Evolutionary conservation across 2,329 filamentous ascomycete genomes (phyloP), one percentile per base, ranked within the genome.

Genomic region (Beauveria varroae): DNA sequence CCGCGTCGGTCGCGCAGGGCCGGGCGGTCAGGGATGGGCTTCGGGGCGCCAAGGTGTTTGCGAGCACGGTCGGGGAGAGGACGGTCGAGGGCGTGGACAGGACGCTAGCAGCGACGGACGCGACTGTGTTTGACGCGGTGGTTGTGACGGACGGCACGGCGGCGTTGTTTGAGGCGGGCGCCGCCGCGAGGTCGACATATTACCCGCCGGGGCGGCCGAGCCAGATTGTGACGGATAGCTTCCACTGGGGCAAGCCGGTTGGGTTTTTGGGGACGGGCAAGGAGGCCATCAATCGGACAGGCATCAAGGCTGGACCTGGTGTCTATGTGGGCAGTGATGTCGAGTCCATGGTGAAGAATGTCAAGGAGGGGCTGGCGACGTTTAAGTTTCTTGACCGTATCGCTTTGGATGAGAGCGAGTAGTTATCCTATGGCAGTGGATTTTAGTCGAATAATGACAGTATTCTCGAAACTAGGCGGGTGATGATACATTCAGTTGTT

Each of bases 201-300:
- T 91, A 82, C 71, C 88, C 88, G 1, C 75, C 80, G 2, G 84
- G 84, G 1, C 79, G 86, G 0, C 88, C 88, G 0, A 72, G 79
- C 2, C 81, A 88, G 74, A 86, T 91, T 56, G 70, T 90, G 20
- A 69, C 78, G 18, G 82, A 86, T 67, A 83, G 79, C 0, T 91
- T 85, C 74, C 76, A 82, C 26, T 91, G 85, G 77, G 88, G 87
- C 4, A 91, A 91, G 78, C 85, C 88, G 0, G 75, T 91, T 26
- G 86, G 78, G 16, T 83, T 81, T 30, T 65, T 89, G 1, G 86
- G 85, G 14, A 73, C 72, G 0, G 73, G 67, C 12, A 66, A 64
- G 7, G 65, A 64, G 4, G 75, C 77, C 4, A 71, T 83, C 6
- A 64, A 69, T 1, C 72, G 70, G 14, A 77, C 77, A 0, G 79